Evolutionary conservation across 2,329 filamentous ascomycete genomes (phyloP).

Genomic region (Elsinoe batatas): DNA sequence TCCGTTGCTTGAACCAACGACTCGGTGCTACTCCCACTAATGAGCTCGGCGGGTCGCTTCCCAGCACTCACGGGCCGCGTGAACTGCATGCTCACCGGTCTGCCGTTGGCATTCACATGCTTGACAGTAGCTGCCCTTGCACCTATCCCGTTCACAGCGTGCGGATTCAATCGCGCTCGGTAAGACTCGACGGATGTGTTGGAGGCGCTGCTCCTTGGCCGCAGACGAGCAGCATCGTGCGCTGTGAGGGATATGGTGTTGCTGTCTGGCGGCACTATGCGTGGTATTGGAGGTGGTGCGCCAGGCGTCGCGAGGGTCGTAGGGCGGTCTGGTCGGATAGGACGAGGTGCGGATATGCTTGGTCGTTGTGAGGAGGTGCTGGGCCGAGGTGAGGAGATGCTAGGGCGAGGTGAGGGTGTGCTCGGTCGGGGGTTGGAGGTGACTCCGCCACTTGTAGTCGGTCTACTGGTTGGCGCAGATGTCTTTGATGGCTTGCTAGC

Average conservation of each 20-base stretch:
- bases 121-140: background rate
- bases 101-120: background rate
- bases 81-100: background rate
- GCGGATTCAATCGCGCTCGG: background rate
- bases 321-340: background rate
- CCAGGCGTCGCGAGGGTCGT: background rate
- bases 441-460: constrained; percentile 26
- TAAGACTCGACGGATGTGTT: background rate
- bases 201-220: background rate
- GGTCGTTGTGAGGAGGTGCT: background rate
- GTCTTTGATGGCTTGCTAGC: constrained; percentile 26
- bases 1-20: background rate
- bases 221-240: background rate
- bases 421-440: constrained; percentile 22
- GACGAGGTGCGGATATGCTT: constrained; percentile 11
- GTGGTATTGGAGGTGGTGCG: background rate
- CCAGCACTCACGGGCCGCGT: background rate
- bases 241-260: background rate
- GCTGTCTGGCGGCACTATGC: background rate
- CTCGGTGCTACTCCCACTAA: background rate
- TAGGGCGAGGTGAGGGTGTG: constrained; percentile 21
- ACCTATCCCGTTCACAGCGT: background rate
- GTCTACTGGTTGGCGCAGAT: constrained; percentile 24
- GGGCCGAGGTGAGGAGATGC: constrained; percentile 15
- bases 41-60: background rate